Base-by-base conservation (phyloP, 2,329 filamentous ascomycete species). In the Ophiostoma sp. region DNA sequence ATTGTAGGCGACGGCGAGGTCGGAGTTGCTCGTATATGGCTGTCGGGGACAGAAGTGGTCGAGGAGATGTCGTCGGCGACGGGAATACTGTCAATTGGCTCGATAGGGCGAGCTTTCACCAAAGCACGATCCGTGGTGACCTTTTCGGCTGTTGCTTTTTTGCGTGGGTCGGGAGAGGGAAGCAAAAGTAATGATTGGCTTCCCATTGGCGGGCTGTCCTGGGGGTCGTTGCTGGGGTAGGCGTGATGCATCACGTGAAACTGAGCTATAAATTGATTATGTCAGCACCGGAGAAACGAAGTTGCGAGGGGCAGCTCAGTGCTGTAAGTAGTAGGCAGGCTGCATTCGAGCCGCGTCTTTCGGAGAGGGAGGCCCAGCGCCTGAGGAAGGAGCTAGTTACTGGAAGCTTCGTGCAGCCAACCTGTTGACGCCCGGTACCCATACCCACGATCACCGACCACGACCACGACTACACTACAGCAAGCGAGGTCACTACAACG, bases 261-360 rank as follows among this genome's bases (percentile, higher is more conserved):
- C 3, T 15, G 27, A 70, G n/a, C 15, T 48, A 11, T 6, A 17
- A 8, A 31, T 31, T n/a, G 36, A 48, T 67, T 67, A 44, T n/a
- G 39, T 67, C 39, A 67, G 23, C 36, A 15, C 23, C 69, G 73
- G 71, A 70, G 57, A 68, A 74, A 69, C 41, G n/a, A 72, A 72
- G 31, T 66, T 73, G 72, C 72, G 72, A 57, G 52, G 54, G 66
- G 60, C 44, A 65, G 48, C 71, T 74, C 13, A 35, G 7, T 31
- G 39, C 35, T 67, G 65, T 65, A 39, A 31, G 27, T 13, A 23
- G 62, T 44, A 41, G 31, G 44, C 44, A 82, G 80, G 80, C 80
- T 81, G 78, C 80, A 79, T 77, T 77, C 76, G 76, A 79, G 79
- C 80, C 80, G 80, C 80, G 80, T 81, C 77, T 72, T 64, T 69